These are phyloP conservation scores for Kappamyces sp. DNA, from an alignment of 192 early-diverging fungal genomes.

Conservation along the genomic window DNA sequence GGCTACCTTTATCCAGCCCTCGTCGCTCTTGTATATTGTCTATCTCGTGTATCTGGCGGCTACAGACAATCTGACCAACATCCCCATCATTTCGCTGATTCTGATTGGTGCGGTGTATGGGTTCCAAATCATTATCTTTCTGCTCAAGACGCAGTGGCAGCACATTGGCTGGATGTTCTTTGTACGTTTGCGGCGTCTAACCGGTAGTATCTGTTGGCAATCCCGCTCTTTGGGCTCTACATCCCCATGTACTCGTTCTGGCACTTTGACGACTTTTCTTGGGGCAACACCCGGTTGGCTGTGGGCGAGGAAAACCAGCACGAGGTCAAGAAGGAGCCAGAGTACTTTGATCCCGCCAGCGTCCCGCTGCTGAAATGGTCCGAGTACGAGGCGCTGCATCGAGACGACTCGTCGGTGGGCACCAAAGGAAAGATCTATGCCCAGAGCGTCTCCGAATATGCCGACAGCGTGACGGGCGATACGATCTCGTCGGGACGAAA, in stretches of 20 bases:
- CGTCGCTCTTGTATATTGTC: constrained; percentile 44
- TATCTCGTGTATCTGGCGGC: constrained; percentile 72
- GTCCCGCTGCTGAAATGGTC: constrained; percentile 81
- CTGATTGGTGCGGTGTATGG: constrained; percentile 81
- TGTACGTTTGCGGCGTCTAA: constrained; percentile 25
- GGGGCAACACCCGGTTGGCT: constrained; percentile 96
- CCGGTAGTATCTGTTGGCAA: constrained; percentile 70
- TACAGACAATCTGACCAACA: constrained; percentile 42
- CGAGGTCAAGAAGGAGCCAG: constrained; percentile 35
- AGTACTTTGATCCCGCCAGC: constrained; percentile 73
- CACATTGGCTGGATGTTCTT: constrained; percentile 84
- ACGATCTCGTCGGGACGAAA: not conserved
- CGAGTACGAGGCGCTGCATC: constrained; percentile 65
- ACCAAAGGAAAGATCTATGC: too few species aligned
- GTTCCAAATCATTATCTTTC: constrained; percentile 78
- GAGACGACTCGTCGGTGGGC: constrained; percentile 5
- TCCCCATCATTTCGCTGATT: constrained; percentile 74
- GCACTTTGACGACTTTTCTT: constrained; percentile 98
- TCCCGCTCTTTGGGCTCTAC: constrained; percentile 87
- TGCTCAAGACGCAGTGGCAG: constrained; percentile 60
- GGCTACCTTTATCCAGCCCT: constrained; percentile 72
- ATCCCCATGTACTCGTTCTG: constrained; percentile 94
- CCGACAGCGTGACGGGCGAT: not conserved
- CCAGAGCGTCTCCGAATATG: not conserved
- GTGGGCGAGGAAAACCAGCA: constrained; percentile 31